Evolutionary conservation across 2,329 filamentous ascomycete genomes (phyloP), one percentile per base, ranked within the genome.

Genomic region (Colletotrichum magnum): DNA sequence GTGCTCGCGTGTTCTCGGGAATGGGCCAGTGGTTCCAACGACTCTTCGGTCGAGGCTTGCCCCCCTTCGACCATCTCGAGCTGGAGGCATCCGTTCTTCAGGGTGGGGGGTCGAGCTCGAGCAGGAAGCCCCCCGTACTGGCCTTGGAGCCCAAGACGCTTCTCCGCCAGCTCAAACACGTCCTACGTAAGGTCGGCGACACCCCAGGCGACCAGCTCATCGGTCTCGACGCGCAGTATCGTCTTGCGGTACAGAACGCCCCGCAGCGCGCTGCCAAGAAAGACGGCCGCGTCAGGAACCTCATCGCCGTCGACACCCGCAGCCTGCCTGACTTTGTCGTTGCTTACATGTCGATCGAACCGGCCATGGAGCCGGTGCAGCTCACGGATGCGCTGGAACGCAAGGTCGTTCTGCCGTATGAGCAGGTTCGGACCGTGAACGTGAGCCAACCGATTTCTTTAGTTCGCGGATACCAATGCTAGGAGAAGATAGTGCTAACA

Each of bases 301-400:
- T 69, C 9, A 52, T 69, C 2, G 41, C 66, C 18, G 62, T 69
- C 24, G 66, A 66, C 7, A 48, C 43, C 16, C n/a, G 24, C 4
- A 43, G 39, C 2, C 36, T 52, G 16, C 56, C 62, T 1, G 62
- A 69, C 6, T 64, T 66, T 4, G 45, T 64, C 6, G 36, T 69
- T 4, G 62, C 58, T 12, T 69, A 57, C 45, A 69, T 69, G 66
- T 66, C 66, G 3, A 53, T 66, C 18, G 56, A 69, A 43, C 54
- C 62, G 1, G 61, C 56, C 15, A 15, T 56, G 24, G 56, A 69
- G 43, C 66, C 66, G 2, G 28, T 69, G 3, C 62, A 66, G 10
- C 4, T 69, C 43, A 69, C 62, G 0, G 66, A 69, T 21, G 15
- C 64, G 7, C 43, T 69, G 2, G 66, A 51, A 18, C 66, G 66